Evolutionary conservation across 345 rosid species (phyloP).

Genomic region (Melaleuca quinquenervia): DNA sequence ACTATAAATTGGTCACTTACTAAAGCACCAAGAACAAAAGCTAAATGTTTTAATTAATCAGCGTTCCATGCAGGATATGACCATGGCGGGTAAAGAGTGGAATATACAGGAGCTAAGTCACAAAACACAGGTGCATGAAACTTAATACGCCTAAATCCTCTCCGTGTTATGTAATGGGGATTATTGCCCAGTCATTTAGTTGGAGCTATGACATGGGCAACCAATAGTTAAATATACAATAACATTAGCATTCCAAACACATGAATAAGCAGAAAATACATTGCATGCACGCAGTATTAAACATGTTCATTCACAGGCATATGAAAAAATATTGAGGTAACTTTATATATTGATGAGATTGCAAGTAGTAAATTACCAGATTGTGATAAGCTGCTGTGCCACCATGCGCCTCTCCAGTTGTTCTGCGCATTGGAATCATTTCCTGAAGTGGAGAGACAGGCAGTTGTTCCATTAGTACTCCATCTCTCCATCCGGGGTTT

Average conservation of each 20-base stretch:
- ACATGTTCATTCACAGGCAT: background rate
- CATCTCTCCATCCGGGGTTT: background rate
- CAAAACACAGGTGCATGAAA: background rate
- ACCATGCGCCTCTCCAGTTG: slow-evolving; percentile 97
- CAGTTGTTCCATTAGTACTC: background rate
- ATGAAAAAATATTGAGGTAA: background rate
- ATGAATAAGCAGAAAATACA: background rate
- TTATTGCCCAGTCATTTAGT: background rate
- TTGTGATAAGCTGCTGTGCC: slow-evolving; percentile 73
- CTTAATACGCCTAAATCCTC: background rate
- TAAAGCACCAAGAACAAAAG: background rate
- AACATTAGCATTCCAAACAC: background rate
- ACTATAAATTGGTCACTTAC: background rate
- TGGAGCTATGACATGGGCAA: background rate
- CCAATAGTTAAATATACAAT: background rate
- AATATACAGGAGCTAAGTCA: background rate
- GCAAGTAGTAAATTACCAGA: slow-evolving; percentile 35
- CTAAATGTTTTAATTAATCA: background rate
- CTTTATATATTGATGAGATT: background rate
- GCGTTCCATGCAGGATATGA: background rate
- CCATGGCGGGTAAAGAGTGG: background rate
- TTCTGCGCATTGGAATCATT: slow-evolving; percentile 88
- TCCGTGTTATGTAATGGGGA: background rate
- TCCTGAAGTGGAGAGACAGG: slow-evolving; percentile 25
- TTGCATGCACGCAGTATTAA: background rate